Evolutionary conservation across 441 rosid genomes (phyloP), one percentile per base, ranked within the genome.

Genomic region (Bruguiera hainesii): DNA sequence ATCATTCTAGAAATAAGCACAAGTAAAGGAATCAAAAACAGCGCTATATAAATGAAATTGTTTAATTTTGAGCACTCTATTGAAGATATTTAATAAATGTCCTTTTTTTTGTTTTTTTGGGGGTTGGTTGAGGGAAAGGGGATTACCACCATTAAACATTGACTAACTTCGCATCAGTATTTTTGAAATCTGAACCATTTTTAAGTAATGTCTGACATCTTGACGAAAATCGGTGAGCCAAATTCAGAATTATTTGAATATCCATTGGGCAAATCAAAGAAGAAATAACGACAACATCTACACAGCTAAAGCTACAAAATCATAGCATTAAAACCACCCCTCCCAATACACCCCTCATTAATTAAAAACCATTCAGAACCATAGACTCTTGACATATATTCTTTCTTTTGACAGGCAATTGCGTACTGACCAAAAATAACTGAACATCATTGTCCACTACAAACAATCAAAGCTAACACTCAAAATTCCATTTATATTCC

Each of bases 371-470:
- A 71, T 46, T 56, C 51, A 65, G 60, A 64, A 65, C 56, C 64
- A 65, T 62, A 55, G 67, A 15, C 26, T 29, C 10, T 59, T 30
- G 15, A 7, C 68, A 35, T 6, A 25, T 59, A 6, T 21, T 52
- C 25, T 52, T 52, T 46, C 52, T 59, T 28, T 29, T 2, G 26
- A 51, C 20, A 15, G 4, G 33, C 16, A 66, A 50, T 48, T 13
- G 61, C 61, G 70, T 31, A 65, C 42, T 6, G 68, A 68, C 62
- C 65, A 51, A 42, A 73, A 59, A 72, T 39, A 71, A 68, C 50
- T 69, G 61, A 60, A 61, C 71, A 46, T 7, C 19, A 30, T 78
- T 58, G 65, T 63, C 7, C 68, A 72, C 70, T 73, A 31, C 50
- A 64, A 42, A 48, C 65, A 72, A 72, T 52, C 64, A 59, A 49